Evolutionary conservation across 139 green algal species (phyloP), one percentile per base, ranked within the genome.

Genomic region (Diplosphaera chodatii): DNA sequence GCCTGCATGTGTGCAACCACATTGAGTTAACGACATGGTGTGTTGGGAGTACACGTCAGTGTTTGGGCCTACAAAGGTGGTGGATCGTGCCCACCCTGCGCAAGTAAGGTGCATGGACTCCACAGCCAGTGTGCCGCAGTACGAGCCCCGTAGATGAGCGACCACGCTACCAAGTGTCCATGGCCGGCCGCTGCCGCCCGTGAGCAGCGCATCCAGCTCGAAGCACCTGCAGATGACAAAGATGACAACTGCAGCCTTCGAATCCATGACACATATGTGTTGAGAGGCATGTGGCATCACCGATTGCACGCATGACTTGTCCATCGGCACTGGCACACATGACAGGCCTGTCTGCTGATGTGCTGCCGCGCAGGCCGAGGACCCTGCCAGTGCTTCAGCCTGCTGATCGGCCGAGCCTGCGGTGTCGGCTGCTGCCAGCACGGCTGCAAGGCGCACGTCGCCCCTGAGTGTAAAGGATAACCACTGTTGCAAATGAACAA

Each of bases 71-170:
- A n/a, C n/a, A n/a, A n/a, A n/a, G n/a, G n/a, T n/a, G n/a, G n/a
- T n/a, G n/a, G n/a, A n/a, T n/a, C n/a, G n/a, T n/a, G n/a, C n/a
- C n/a, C n/a, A 48, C 5, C 30, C 68, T 55, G 37, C 30, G 32
- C 62, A 63, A 34, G 64, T 32, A n/a, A 90, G 59, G 75, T 90
- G 84, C 30, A 72, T 78, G 34, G 78, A 68, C 64, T 90, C 80
- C 0, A 76, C 70, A 16, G 73, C 73, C 27, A 87, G 75, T 3
- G 79, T 85, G 64, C 80, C 80, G 64, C 82, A 88, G 71, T 86
- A 90, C 20, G 75, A 56, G 25, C 6, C 29, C 1, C 40, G 63
- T 71, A 88, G 71, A 28, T 66, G 69, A 34, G 81, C 69, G 1
- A 88, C 25, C 31, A 83, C 65, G 33, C 76, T 70, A 28, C 63